Percentiles rank a stretch among this genome's conserved stretches.
Conservation (phyloP, 2,329 filamentous ascomycete species). For the Arthrobotrys pseudoclavata region DNA sequence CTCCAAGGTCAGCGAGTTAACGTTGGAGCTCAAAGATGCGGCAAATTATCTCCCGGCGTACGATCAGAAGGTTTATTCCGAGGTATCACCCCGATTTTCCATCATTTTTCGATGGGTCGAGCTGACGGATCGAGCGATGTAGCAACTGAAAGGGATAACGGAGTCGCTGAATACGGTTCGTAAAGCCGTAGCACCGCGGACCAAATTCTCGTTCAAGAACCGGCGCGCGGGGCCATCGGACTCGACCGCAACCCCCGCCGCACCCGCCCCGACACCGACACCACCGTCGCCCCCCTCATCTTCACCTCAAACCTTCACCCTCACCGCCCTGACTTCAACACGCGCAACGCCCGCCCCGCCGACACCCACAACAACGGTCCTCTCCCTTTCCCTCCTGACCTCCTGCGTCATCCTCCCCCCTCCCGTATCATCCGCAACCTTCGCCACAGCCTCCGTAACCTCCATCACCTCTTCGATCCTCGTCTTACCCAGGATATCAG, state of each 20-base stretch:
- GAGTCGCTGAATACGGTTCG: conserved; percentile 19
- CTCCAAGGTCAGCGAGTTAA: conserved; percentile 82
- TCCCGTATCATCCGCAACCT: conserved; percentile 21
- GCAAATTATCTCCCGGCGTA: conserved; percentile 86
- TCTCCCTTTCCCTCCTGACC: conserved; percentile 35
- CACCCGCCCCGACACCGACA: not conserved
- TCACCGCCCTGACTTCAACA: conserved; percentile 26
- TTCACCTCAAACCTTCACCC: not conserved
- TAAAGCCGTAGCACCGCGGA: conserved; percentile 30
- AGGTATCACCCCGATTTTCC: conserved; percentile 71
- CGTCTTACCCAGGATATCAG: conserved; percentile 81
- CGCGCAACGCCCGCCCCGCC: conserved; percentile 53
- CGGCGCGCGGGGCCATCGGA: not conserved
- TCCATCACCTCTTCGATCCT: conserved; percentile 79
- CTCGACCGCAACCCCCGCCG: not conserved
- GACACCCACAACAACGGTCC: conserved; percentile 22
- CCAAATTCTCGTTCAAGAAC: conserved; percentile 49
- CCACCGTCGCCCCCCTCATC: not conserved
- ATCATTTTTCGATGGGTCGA: not conserved
- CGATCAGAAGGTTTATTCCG: conserved; percentile 86
- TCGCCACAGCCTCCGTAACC: conserved; percentile 69
- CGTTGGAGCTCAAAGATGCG: conserved; percentile 86
- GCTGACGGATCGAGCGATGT: not conserved
- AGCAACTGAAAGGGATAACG: conserved; percentile 41
- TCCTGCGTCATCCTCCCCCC: conserved; percentile 55